Evolutionary conservation across 345 rosid genomes (phyloP).

Genomic region (Eucalyptus dawsonii): DNA sequence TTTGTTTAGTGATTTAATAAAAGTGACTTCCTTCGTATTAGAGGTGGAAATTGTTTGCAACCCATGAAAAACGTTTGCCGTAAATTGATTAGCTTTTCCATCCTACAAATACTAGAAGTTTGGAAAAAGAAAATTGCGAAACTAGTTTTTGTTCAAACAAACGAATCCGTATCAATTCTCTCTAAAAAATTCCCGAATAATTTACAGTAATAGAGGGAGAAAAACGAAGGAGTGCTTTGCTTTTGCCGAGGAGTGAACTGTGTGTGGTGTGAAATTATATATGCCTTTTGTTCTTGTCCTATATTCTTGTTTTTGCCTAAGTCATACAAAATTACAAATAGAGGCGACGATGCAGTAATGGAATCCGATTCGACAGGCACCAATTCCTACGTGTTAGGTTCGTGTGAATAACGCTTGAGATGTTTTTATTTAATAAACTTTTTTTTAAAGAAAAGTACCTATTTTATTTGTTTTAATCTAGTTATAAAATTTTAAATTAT

Average conservation of each 20-base stretch:
- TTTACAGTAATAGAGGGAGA: not conserved
- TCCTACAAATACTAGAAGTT: not conserved
- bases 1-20: too few species aligned
- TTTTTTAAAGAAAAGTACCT: not conserved
- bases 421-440: not conserved
- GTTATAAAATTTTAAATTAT: not conserved
- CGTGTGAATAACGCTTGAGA: not conserved
- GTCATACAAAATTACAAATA: not conserved
- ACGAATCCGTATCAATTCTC: not conserved
- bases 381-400: not conserved
- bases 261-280: not conserved
- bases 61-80: not conserved
- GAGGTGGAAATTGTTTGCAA: not conserved
- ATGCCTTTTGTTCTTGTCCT: not conserved
- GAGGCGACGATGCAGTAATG: not conserved
- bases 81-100: accelerated
- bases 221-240: not conserved
- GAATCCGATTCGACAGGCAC: not conserved
- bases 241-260: not conserved
- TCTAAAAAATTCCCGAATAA: not conserved
- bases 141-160: not conserved
- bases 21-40: not conserved
- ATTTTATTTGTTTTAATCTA: not conserved
- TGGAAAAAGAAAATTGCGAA: not conserved
- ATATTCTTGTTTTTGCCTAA: not conserved